Base-by-base conservation (phyloP, 148 eudicot genomes). In the Vaccinium myrtillus region DNA sequence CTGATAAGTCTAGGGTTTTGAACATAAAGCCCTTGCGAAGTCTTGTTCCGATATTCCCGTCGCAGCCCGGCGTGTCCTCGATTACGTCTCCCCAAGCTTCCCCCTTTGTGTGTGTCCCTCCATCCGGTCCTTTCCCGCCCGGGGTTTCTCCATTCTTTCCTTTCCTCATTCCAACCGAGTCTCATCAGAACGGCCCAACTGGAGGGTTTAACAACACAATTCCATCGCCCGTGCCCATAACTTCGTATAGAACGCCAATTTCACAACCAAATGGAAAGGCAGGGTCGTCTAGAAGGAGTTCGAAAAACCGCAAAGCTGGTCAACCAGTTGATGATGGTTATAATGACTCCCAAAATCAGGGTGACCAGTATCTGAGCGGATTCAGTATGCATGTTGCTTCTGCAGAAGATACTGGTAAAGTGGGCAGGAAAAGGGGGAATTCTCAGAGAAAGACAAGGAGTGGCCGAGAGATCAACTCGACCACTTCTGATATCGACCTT, bases 201-300 rank as follows among this genome's bases (percentile, higher is more conserved):
- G 77, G 54, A 32, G 80, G 75, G 58, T 32, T 83, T 63, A 82
- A 43, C 51, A 84, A 63, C 49, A 2, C 83, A 2, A 84, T 90
- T 58, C 91, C 80, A 9, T 82, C 92, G 55, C 92, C 98, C 4
- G 93, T 91, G 21, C 98, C 99, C 10, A 49, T 95, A 82, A 91
- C 94, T 75, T 93, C 99, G 0, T 95, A 87, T 83, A 93, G 94
- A 84, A 90, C 98, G 8, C 98, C 90, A 84, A 50, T 25, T 9
- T 65, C 76, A 43, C 46, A 43, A 43, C 46, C 46, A 9, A 91
- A 93, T 83, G 97, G 95, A 59, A 89, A 84, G 74, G 84, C 88
- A 1, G 90, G 86, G 69, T 80, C 90, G 0, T 87, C 93, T 0
- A 88, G 75, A 23, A 90, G 90, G 94, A 82, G 56, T 81, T 81